Evolutionary conservation across 768 basidiomycete genomes (phyloP), one percentile per base, ranked within the genome.

Genomic region (Suillus subaureus): DNA sequence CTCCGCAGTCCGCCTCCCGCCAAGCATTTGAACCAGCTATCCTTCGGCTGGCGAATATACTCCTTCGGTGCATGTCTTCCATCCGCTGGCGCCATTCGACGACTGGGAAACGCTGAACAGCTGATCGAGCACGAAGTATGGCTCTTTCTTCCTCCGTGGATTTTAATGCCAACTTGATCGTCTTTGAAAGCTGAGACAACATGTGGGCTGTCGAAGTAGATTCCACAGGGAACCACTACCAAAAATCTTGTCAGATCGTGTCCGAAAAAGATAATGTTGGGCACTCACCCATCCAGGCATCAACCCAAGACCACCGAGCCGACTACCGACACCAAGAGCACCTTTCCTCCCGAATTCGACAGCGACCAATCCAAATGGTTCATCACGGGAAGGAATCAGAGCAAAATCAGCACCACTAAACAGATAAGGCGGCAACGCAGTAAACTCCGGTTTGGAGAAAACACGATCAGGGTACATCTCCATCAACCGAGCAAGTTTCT

Each of bases 281-380:
- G 23, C 1, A 84, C 90, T 72, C 74, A 95, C 94, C 96, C 96
- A 97, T 80, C 95, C 96, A 74, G 96, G 96, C 96, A 97, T 97
- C 66, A 97, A 81, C 78, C 96, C 96, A 52, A 97, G 85, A 82
- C 96, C 96, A 74, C 96, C 96, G 26, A 97, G 84, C 71, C 96
- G 92, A 81, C 91, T 89, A 69, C 96, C 96, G 69, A 97, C 96
- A 80, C 96, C 96, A 61, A 97, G 87, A 63, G 96, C 96, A 83
- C 96, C 96, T 78, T 97, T 97, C 70, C 96, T 83, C 76, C 96
- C 96, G 78, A 97, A 97, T 76, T 97, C 96, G 69, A 97, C 96
- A 61, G 96, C 95, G 37, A 97, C 95, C 54, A 97, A 81, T 80
- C 96, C 96, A 78, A 97, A 97, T 2, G 96, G 96, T 72, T 97